Conservation (phyloP, 768 basidiomycete genomes). For the Pisolithus marmoratus region DNA sequence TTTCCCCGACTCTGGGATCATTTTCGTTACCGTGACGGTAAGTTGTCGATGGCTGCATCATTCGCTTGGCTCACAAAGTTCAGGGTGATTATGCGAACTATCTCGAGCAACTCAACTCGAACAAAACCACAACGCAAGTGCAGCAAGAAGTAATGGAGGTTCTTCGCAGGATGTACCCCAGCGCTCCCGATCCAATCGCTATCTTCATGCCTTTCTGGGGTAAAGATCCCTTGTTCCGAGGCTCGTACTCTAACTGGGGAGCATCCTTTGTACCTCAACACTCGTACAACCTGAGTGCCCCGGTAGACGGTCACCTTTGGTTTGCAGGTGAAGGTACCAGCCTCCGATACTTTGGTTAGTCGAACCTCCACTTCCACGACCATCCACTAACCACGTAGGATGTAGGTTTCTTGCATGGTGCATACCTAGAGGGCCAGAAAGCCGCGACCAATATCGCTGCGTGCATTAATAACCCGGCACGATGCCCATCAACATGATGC, state of each 20-base stretch:
- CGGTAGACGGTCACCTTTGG: conserved; percentile 45
- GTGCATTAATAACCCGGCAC: conserved; percentile 33
- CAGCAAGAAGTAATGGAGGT: conserved; percentile 51
- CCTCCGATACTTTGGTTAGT: conserved; percentile 50
- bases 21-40: too few species aligned
- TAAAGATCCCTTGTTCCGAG: conserved; percentile 36
- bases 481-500: conserved; percentile 17
- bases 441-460: conserved; percentile 35
- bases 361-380: neutral
- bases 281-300: conserved; percentile 52
- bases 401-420: conserved; percentile 52
- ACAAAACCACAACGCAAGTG: conserved; percentile 35
- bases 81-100: conserved; percentile 60
- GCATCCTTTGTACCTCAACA: conserved; percentile 50
- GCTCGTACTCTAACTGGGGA: conserved; percentile 67
- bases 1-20: too few species aligned
- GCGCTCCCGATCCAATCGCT: conserved; percentile 46
- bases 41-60: too few species aligned
- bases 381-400: neutral
- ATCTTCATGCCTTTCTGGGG: conserved; percentile 56
- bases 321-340: conserved; percentile 60
- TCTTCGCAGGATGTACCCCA: conserved; percentile 55
- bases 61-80: neutral
- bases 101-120: conserved; percentile 51
- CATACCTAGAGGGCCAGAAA: conserved; percentile 49